Evolutionary conservation across 331 rosid species (phyloP), one percentile per base, ranked within the genome.

Genomic region (Rosa hybrid): DNA sequence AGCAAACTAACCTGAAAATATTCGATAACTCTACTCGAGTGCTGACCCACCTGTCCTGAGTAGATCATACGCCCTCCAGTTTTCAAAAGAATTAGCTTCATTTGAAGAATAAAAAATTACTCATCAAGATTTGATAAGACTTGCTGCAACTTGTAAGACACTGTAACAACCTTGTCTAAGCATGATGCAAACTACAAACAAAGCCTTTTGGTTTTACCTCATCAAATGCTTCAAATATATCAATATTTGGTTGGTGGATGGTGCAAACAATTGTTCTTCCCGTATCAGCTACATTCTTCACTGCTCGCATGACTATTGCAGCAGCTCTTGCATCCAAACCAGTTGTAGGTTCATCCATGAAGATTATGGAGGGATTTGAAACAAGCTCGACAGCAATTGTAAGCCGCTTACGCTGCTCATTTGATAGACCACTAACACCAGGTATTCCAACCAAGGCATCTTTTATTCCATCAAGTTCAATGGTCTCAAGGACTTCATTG

Each of bases 301-400:
- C 91, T 42, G 88, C 91, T 75, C 90, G 81, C 90, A 87, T 87
- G 42, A 90, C 91, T 62, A 88, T 82, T 76, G 90, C 91, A 64
- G 93, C 90, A 21, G 91, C 84, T 72, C 90, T 87, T 74, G 89
- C 91, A 86, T 90, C 93, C 80, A 88, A 81, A 71, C 93, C 90
- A 4, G 87, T 76, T 65, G 91, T 88, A 12, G 91, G 90, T 77
- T 90, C 93, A 79, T 87, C 91, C 91, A 90, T 84, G 80, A 90
- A 90, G 73, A 90, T 84, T 44, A 88, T 79, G 70, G 93, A 74
- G 21, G 90, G 93, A 81, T 90, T 90, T 12, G 93, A 75, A 68
- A 90, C 90, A 76, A 90, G 89, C 81, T 88, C 93, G 56, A 88
- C 72, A 0, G 91, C 90, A 73, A 87, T 90, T 13, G 91, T 87